Evolutionary conservation across 441 rosid genomes (phyloP).

Genomic region (Raphanus hybrid): DNA sequence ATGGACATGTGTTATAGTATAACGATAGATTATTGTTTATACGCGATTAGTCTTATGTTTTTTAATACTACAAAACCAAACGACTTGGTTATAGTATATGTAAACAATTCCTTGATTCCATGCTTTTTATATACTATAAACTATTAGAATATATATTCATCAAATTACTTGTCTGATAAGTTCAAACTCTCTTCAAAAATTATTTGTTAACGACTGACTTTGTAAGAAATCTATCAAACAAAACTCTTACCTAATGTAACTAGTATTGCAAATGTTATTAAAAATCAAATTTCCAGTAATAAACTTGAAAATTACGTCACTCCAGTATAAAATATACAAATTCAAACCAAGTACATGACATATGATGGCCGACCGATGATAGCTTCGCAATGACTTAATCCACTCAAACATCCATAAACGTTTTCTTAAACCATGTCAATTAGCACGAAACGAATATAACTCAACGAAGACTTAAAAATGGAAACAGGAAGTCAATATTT

Average conservation of each 20-base stretch:
- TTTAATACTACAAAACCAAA: constrained; percentile 6
- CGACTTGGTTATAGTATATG: constrained; percentile 13
- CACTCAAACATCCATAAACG: constrained; percentile 15
- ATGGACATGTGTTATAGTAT: constrained; percentile 34
- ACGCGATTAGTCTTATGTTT: constrained; percentile 28
- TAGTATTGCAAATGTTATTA: neutral
- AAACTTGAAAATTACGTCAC: neutral
- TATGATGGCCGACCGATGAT: constrained; percentile 34
- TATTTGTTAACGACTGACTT: constrained; percentile 19
- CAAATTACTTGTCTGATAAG: constrained; percentile 25
- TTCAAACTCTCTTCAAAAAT: neutral
- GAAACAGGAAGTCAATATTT: neutral
- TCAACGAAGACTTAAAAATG: constrained; percentile 22
- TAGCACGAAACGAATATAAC: neutral
- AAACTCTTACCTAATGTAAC: neutral
- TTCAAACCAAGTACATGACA: constrained; percentile 3
- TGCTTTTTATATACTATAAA: constrained; percentile 5
- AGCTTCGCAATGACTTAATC: constrained; percentile 17
- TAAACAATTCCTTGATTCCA: constrained; percentile 8
- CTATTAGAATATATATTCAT: neutral
- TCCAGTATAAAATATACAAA: neutral
- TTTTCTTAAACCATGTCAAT: constrained; percentile 6
- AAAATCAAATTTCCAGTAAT: neutral
- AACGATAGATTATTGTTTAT: constrained; percentile 14
- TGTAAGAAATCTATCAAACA: neutral